Evolutionary conservation across 495 filamentous ascomycete genomes (phyloP), one percentile per base, ranked within the genome.

Genomic region (Penicillium antarcticum): DNA sequence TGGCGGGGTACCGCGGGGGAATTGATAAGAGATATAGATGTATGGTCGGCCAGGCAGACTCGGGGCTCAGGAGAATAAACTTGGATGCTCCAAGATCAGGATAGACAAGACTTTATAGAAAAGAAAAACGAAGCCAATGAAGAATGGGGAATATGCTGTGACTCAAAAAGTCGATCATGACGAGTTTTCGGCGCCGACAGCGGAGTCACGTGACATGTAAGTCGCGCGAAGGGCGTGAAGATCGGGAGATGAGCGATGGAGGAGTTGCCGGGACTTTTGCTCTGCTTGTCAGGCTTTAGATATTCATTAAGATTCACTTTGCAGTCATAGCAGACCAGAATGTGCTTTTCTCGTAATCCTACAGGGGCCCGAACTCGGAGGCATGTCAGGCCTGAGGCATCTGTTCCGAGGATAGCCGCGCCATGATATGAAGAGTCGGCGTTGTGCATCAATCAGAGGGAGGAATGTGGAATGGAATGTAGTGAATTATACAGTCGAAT

Each of bases 1-100:
- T 61, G 60, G 62, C 62, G 62, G 62, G 62, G 62, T 60, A 65
- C 52, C 45, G 66, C 39, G 60, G 67, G 56, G 64, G 51, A 40
- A 47, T 52, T 43, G 61, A 60, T 60, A 60, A 62, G 51, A 46
- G 31, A 40, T 39, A 40, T 55, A 52, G 47, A 53, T 19, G 19
- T 45, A 6, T 11, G 13, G 17, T 42, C 26, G 13, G 35, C 40
- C 17, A 35, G 14, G 39, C 31, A 56, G 48, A 50, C 53, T 40
- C 46, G 31, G 31, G 2, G 34, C 16, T n/a, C 40, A 43, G 11
- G 19, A 24, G 12, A 13, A 39, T 33, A 12, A n/a, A 49, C 33
- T 46, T 8, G 13, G n/a, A 18, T n/a, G 11, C 9, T 32, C 21
- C 33, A 48, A 36, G 37, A 52, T 13, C 38, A 17, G 24, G 32